phyloP scores from a whole-genome alignment of 345 rosid genomes.

The Lumnitzera littorea region DNA sequence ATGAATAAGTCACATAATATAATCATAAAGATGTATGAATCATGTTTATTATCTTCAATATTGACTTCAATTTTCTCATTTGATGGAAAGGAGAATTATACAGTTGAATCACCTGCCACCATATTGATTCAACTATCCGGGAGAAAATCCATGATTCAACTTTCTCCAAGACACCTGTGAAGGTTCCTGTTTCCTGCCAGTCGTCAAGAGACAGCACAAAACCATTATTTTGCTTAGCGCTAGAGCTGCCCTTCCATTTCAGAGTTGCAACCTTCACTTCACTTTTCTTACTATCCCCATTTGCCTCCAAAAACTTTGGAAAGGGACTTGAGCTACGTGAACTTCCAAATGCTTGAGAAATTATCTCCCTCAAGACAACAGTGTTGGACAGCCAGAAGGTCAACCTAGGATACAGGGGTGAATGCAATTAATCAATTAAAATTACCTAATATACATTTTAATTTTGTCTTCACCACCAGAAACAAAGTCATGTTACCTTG shows the following conservation, averaged over 20 bases:
- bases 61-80: no score
- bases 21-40: background rate
- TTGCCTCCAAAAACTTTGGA: slow-evolving; percentile 36
- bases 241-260: slow-evolving; percentile 41
- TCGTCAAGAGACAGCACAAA: slow-evolving; percentile 45
- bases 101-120: slow-evolving; percentile 86
- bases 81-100: background rate
- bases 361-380: slow-evolving; percentile 69
- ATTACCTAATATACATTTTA: background rate
- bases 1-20: background rate
- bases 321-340: slow-evolving; percentile 30
- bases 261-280: slow-evolving; percentile 24
- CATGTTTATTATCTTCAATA: background rate
- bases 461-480: no score
- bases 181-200: slow-evolving; percentile 95
- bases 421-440: slow-evolving; percentile 4
- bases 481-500: slow-evolving; percentile 40
- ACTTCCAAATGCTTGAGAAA: slow-evolving; percentile 69
- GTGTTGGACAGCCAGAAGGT: slow-evolving; percentile 91
- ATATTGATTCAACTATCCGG: slow-evolving; percentile 82
- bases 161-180: slow-evolving; percentile 63
- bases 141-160: slow-evolving; percentile 90
- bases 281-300: slow-evolving; percentile 35
- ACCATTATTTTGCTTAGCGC: slow-evolving; percentile 30
- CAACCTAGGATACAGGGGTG: slow-evolving; percentile 43